phyloP scores from a whole-genome alignment of 208 protist species.

The Leishmania braziliensis region DNA sequence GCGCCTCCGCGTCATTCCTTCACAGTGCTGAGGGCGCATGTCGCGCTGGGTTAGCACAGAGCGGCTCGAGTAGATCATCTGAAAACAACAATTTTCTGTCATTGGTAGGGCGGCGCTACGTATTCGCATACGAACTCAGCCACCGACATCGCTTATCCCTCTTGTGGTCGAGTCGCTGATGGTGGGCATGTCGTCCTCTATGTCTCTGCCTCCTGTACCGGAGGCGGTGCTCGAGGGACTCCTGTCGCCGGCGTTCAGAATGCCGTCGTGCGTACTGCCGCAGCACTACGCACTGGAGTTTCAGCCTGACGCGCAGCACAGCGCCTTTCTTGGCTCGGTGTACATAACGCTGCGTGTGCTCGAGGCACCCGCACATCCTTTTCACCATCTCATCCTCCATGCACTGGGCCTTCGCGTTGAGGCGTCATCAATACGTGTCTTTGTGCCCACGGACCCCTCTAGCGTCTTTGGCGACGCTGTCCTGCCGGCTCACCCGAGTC shows the following conservation, averaged over 20 bases:
- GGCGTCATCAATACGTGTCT: constrained; percentile 1
- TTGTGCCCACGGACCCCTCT: not conserved
- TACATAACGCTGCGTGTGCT: constrained; percentile 39
- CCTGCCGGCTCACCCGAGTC: constrained; percentile 6
- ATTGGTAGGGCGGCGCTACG: not conserved
- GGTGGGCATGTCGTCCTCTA: not conserved
- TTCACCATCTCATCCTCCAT: constrained; percentile 43
- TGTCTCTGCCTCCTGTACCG: not conserved
- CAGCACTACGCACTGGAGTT: constrained; percentile 54
- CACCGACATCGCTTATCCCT: not conserved
- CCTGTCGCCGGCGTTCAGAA: constrained; percentile 29
- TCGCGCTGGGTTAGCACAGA: not conserved
- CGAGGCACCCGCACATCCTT: constrained; percentile 10
- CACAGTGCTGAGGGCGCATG: not conserved
- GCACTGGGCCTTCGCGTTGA: constrained; percentile 31
- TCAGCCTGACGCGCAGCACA: constrained; percentile 21
- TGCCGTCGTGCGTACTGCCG: constrained; percentile 34
- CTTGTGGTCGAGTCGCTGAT: not conserved
- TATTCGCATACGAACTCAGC: not conserved
- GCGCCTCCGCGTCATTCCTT: not conserved
- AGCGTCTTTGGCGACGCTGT: not conserved
- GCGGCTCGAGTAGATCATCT: not conserved
- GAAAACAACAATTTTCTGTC: no score
- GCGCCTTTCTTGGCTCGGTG: constrained; percentile 31
- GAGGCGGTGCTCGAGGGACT: constrained; percentile 4